Conservation (phyloP, 805 yeast species). For the Metschnikowia amazonensis region DNA sequence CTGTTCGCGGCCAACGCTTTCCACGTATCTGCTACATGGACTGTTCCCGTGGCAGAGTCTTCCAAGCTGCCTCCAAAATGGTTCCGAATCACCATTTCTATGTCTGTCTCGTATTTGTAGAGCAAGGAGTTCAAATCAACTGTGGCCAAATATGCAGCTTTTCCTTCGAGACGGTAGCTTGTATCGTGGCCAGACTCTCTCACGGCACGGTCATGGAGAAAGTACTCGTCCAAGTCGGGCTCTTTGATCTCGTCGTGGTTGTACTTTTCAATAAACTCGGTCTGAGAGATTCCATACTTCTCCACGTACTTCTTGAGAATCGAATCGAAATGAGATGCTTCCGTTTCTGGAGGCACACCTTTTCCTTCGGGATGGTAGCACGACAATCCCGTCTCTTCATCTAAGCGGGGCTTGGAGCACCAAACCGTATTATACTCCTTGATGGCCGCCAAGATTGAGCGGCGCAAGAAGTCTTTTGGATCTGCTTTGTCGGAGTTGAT, state of each 20-base stretch:
- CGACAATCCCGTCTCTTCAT: conserved; percentile 71
- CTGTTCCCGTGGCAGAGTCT: conserved; percentile 20
- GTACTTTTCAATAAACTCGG: conserved; percentile 61
- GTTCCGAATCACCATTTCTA: conserved; percentile 57
- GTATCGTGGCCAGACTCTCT: conserved; percentile 98
- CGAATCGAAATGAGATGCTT: conserved; percentile 77
- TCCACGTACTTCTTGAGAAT: conserved; percentile 64
- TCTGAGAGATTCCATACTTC: conserved; percentile 55
- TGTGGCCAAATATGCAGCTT: conserved; percentile 85
- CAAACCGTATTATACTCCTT: conserved; percentile 82
- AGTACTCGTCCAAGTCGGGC: conserved; percentile 83
- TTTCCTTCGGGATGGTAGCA: conserved; percentile 85
- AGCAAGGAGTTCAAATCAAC: conserved; percentile 82
- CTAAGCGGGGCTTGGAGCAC: conserved; percentile 71
- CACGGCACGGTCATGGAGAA: conserved; percentile 89
- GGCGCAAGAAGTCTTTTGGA: conserved; percentile 49
- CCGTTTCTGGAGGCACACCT: conserved; percentile 98
- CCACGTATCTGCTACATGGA: conserved; percentile 60
- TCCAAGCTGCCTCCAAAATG: conserved; percentile 50
- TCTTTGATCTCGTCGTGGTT: conserved; percentile 63
- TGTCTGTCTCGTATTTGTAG: conserved; percentile 87
- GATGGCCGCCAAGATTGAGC: conserved; percentile 75
- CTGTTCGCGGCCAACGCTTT: conserved; percentile 51
- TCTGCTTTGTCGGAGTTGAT: conserved; percentile 31
- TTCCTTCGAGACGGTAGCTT: conserved; percentile 81